Percentiles rank a stretch among this genome's conserved stretches.
Conservation (phyloP, 1,139 yeast species). For the Spencermartinsiella ligniputridi region DNA sequence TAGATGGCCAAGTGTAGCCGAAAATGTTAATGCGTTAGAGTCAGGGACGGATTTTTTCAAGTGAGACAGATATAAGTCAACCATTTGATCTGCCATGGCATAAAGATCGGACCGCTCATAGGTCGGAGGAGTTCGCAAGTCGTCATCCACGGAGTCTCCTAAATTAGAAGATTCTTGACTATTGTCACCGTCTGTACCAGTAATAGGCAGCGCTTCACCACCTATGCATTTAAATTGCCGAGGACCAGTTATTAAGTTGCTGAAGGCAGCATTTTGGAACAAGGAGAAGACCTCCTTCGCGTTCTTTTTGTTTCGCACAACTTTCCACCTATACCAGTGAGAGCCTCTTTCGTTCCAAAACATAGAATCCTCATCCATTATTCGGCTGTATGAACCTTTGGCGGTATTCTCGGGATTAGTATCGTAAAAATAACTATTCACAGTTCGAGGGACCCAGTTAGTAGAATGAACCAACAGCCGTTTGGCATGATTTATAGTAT, state of each 20-base stretch:
- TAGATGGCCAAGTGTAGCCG: conserved; percentile 34
- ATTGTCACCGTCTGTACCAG: background rate
- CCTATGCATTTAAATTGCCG: background rate
- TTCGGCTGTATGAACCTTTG: conserved; percentile 6
- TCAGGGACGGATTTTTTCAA: conserved; percentile 1
- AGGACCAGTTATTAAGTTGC: background rate
- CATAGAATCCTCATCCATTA: conserved; percentile 31
- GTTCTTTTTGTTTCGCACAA: conserved; percentile 6
- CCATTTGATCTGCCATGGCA: conserved; percentile 5
- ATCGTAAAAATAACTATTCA: conserved; percentile 21
- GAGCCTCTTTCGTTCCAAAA: conserved; percentile 30
- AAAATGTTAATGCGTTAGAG: conserved; percentile 23
- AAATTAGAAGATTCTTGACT: no score
- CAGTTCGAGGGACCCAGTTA: conserved; percentile 17
- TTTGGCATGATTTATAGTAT: conserved; percentile 24
- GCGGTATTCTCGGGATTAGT: conserved; percentile 12
- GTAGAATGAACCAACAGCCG: conserved; percentile 25
- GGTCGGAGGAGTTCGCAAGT: background rate
- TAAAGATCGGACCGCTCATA: background rate
- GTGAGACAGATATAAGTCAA: background rate
- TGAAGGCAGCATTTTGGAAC: no score
- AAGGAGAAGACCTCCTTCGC: no score
- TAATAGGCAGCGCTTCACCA: background rate
- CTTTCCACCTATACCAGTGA: conserved; percentile 29
- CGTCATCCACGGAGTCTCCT: no score